These are phyloP conservation scores for Senna tora DNA, from an alignment of 306 rosid species.

Conservation along the genomic window DNA sequence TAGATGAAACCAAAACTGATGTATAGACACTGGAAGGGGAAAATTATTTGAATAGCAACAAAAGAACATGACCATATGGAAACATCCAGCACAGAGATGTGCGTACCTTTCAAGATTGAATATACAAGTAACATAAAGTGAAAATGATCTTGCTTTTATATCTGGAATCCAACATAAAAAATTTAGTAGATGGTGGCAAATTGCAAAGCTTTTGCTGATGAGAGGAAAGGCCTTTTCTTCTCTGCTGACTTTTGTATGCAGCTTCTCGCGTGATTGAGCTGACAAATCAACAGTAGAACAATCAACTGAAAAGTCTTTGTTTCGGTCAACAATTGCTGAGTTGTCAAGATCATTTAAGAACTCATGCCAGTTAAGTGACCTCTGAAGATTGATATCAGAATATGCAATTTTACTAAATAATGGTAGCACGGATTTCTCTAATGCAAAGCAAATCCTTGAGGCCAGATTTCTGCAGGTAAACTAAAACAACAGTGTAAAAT, in stretches of 20 bases:
- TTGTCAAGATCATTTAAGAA: slow-evolving; percentile 57
- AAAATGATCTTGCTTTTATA: slow-evolving; percentile 56
- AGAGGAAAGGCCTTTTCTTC: slow-evolving; percentile 40
- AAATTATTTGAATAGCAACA: slow-evolving; percentile 31
- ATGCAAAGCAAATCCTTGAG: slow-evolving; percentile 63
- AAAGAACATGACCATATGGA: slow-evolving; percentile 32
- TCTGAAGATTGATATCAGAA: slow-evolving; percentile 48
- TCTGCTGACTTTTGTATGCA: slow-evolving; percentile 37
- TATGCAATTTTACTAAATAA: slow-evolving; percentile 40
- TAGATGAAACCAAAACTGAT: slow-evolving; percentile 1
- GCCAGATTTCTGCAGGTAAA: slow-evolving; percentile 79
- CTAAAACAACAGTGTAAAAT: slow-evolving; percentile 58
- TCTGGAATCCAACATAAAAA: slow-evolving; percentile 65
- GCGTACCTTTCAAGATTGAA: slow-evolving; percentile 87
- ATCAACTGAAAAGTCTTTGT: slow-evolving; percentile 35
- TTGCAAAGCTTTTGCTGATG: slow-evolving; percentile 43
- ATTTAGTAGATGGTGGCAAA: slow-evolving; percentile 68
- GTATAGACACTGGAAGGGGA: neutral
- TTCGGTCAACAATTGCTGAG: slow-evolving; percentile 35
- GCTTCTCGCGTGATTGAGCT: slow-evolving; percentile 43
- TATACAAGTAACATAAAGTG: slow-evolving; percentile 54
- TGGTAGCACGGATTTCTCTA: slow-evolving; percentile 58
- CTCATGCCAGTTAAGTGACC: slow-evolving; percentile 64
- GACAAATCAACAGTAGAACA: slow-evolving; percentile 39
- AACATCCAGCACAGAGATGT: slow-evolving; percentile 37